Percentiles rank a stretch among this genome's conserved stretches.
Evolutionary conservation across 164 flowering plant genomes (phyloP).

Genomic region (Umbilicus rupestris): DNA sequence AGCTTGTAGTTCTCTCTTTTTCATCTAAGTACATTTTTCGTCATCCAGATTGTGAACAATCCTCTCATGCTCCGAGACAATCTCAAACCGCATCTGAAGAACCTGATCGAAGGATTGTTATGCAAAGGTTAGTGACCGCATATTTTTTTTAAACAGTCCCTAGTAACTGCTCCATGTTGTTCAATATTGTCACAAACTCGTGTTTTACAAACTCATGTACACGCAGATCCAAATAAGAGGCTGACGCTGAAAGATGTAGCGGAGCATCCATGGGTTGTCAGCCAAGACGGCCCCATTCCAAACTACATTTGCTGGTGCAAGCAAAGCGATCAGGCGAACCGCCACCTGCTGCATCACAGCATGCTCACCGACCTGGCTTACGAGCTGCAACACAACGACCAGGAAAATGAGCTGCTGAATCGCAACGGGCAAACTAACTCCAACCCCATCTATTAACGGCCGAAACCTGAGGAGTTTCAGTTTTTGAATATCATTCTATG

Average conservation of each 20-base stretch:
- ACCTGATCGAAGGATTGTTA: constrained; percentile 67
- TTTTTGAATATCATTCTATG: background rate
- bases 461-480: background rate
- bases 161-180: background rate
- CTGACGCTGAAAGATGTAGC: constrained; percentile 49
- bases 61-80: constrained; percentile 45
- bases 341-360: background rate
- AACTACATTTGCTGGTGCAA: constrained; percentile 70
- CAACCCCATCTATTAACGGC: background rate
- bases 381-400: background rate
- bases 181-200: background rate
- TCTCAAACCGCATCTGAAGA: constrained; percentile 44
- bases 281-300: constrained; percentile 63
- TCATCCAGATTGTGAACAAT: constrained; percentile 63
- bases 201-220: background rate
- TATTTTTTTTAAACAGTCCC: background rate
- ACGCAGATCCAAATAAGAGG: constrained; percentile 62
- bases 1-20: background rate
- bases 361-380: too few relatives aligned
- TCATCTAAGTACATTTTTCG: background rate
- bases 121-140: constrained; percentile 53
- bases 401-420: background rate
- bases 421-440: background rate
- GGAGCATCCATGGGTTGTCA: constrained; percentile 68
- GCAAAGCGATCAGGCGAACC: constrained; percentile 12